Evolutionary conservation across 805 yeast genomes (phyloP).

Genomic region (Sugiyamaella boreocaroliniensis): DNA sequence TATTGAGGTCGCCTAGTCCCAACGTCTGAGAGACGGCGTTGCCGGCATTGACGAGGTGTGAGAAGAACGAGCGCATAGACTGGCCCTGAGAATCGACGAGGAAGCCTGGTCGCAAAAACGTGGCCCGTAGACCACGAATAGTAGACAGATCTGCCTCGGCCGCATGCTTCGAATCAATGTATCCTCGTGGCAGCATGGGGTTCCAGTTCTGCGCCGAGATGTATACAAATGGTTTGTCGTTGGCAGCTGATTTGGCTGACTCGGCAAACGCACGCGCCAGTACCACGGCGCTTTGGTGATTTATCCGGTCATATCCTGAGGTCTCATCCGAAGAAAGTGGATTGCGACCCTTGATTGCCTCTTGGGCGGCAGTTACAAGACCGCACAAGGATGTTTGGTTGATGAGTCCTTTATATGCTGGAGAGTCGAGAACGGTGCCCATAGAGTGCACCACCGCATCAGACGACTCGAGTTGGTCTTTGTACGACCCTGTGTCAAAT

Average conservation of each 20-base stretch:
- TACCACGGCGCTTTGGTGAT: constrained; percentile 60
- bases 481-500: constrained; percentile 56
- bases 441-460: constrained; percentile 74
- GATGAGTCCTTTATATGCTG: constrained; percentile 52
- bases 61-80: constrained; percentile 4
- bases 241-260: background rate
- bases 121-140: constrained; percentile 47
- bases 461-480: constrained; percentile 40
- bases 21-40: background rate
- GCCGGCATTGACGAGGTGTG: background rate
- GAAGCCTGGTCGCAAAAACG: constrained; percentile 74
- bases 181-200: constrained; percentile 63
- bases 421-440: constrained; percentile 67
- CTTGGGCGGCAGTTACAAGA: constrained; percentile 8
- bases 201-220: constrained; percentile 73
- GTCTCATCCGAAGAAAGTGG: constrained; percentile 42
- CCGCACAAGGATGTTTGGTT: constrained; percentile 7
- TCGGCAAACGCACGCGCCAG: constrained; percentile 49
- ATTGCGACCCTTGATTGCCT: constrained; percentile 43
- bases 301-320: constrained; percentile 53
- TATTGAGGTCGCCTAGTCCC: constrained; percentile 23
- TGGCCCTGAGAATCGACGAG: constrained; percentile 49
- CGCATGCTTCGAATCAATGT: constrained; percentile 66
- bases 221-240: constrained; percentile 49
- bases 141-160: constrained; percentile 56